Evolutionary conservation across 352 stramenopile genomes (phyloP), one percentile per base, ranked within the genome.

Genomic region (Phytopythium montanum): DNA sequence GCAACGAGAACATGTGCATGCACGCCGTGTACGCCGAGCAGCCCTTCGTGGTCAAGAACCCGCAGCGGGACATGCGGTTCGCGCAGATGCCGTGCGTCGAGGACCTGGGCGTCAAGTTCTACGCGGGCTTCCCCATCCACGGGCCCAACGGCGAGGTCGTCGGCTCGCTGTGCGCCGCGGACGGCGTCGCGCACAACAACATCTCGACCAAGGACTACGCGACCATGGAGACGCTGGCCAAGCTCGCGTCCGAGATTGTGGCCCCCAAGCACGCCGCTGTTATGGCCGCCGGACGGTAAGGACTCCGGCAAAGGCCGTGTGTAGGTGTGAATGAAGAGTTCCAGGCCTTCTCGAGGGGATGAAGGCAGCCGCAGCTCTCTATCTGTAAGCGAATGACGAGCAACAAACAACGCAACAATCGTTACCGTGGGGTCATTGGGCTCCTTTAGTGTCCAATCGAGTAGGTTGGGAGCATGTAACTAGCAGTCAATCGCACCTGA

Each of bases 151-250:
- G 77, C 1, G 70, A 72, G 3, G 75, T 87, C 7, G 64, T 87
- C 6, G 76, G 72, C 5, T 76, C 70, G 16, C 51, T 88, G 19
- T 84, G 76, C 39, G 55, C 74, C 12, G 68, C 64, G 7, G 79
- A 88, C 46, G 57, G 61, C 2, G 52, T 62, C 14, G 64, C 76
- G 7, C 76, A 85, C 58, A 67, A 75, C 52, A 75, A 78, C 60
- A 82, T 88, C 59, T 73, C 74, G 1, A 80, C 76, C 38, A 84
- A 84, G 59, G 74, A 88, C 54, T 88, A 87, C 54, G 76, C 76
- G n/a, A 87, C 76, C 8, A 87, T 87, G 79, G 63, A 87, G 56
- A 72, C 67, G 59, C 70, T 88, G 19, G 64, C 65, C 34, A 76
- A 85, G 50, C 65, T 88, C 26, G 76, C 76, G 2, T 70, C 72